Base-by-base conservation (phyloP, 129 eudicot species). In the Pseudognaphalium luteoalbum region DNA sequence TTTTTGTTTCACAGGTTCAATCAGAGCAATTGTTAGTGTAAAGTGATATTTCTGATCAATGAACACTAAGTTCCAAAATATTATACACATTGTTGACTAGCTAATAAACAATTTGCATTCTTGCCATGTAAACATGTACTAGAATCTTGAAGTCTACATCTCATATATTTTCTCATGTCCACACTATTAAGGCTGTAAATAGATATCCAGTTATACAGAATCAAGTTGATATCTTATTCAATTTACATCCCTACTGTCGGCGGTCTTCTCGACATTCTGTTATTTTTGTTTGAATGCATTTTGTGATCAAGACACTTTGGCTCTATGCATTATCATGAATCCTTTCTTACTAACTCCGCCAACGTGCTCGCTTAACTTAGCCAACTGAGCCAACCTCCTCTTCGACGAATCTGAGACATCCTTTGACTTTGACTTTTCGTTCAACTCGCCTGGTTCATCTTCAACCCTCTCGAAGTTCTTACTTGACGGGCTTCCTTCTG, bases 301-400 rank as follows among this genome's bases (percentile, higher is more conserved):
- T 15, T 65, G 66, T 14, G 22, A 44, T 81, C 39, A 88, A 58
- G 90, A 78, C 76, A 93, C 93, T 76, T 87, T 90, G 30, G 98
- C 86, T 77, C 94, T 85, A 78, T 93, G 97, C 96, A 87, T 86
- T 57, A 90, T 77, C 98, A 90, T 79, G 72, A 90, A 93, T 83
- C 91, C 94, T 74, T 87, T 88, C 70, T 80, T 83, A 42, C 88
- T 75, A 29, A 85, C 82, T 25, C 91, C 98, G 39, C 84, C 91
- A 12, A 88, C 86, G 51, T 93, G 89, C 72, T 93, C 97, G 22
- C 96, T 77, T 28, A 93, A 66, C 72, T 85, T 93, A 20, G 92
- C 91, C 79, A 93, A 76, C 76, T 93, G 98, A 12, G 88, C 86
- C 77, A 88, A 51, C 72, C 98, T 87, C 75, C 98, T 88, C 67